A percentile compares a stretch with the other conserved stretches of the same genome.
phyloP scores from a whole-genome alignment of 2,329 filamentous ascomycete genomes.

The Cladosporium colombiae region DNA sequence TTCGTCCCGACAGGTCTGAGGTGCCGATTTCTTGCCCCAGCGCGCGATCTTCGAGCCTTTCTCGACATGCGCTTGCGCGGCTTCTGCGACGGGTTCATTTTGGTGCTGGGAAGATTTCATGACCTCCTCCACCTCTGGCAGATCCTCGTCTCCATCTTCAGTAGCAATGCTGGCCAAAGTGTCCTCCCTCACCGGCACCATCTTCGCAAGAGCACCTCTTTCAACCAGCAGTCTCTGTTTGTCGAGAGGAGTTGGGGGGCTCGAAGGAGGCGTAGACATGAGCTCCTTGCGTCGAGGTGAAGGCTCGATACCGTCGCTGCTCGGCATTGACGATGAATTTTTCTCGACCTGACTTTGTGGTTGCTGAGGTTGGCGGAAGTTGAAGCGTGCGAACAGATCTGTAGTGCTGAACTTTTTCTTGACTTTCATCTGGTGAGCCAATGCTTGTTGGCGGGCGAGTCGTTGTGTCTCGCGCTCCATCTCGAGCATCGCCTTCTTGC shows the following conservation, averaged over 20 bases:
- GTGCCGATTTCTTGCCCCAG: slow-evolving; percentile 40
- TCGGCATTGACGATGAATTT: slow-evolving; percentile 32
- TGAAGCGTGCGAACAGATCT: slow-evolving; percentile 81
- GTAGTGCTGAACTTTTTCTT: slow-evolving; percentile 87
- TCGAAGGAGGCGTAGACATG: slow-evolving; percentile 46
- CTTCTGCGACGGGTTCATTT: not conserved
- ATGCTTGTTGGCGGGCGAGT: slow-evolving; percentile 83
- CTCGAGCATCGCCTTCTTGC: slow-evolving; percentile 91
- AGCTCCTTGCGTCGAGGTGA: slow-evolving; percentile 26
- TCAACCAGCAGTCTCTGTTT: slow-evolving; percentile 36
- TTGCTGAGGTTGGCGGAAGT: slow-evolving; percentile 47
- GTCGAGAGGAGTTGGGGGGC: slow-evolving; percentile 42
- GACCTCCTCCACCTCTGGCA: slow-evolving; percentile 32
- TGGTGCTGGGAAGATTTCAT: slow-evolving; percentile 31
- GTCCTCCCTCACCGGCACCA: slow-evolving; percentile 34
- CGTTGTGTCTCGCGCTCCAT: slow-evolving; percentile 95
- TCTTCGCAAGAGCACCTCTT: slow-evolving; percentile 35
- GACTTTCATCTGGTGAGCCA: slow-evolving; percentile 81
- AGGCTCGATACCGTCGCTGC: slow-evolving; percentile 32
- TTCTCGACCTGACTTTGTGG: slow-evolving; percentile 19
- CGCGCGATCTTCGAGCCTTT: slow-evolving; percentile 32
- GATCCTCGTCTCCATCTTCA: slow-evolving; percentile 30
- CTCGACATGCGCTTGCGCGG: not conserved
- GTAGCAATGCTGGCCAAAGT: slow-evolving; percentile 28
- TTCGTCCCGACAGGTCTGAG: slow-evolving; percentile 42